Evolutionary conservation across 106 monocot species (phyloP).

Genomic region (Dendrobium chrysotoxum): DNA sequence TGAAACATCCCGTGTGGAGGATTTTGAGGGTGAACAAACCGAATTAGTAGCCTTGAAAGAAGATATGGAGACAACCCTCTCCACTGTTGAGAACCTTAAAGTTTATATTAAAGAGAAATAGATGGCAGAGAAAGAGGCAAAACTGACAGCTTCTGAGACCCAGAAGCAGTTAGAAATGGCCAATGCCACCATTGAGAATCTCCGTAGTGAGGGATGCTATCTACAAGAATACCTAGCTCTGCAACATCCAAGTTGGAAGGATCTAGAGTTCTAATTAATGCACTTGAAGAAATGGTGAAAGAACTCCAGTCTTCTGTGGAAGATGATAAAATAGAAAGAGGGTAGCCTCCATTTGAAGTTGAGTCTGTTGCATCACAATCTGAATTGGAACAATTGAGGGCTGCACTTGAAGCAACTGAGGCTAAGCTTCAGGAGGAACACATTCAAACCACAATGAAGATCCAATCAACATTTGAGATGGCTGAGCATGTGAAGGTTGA

Average conservation of each 20-base stretch:
- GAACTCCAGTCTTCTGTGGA: constrained; percentile 15
- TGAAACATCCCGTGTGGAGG: constrained; percentile 22
- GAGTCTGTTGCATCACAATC: background rate
- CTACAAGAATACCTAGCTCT: constrained; percentile 35
- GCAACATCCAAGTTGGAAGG: constrained; percentile 49
- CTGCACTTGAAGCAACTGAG: constrained; percentile 38
- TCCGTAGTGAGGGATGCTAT: constrained; percentile 42
- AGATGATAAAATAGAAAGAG: background rate
- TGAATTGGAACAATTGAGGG: constrained; percentile 27
- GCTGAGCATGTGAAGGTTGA: constrained; percentile 28
- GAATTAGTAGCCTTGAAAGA: constrained; percentile 35
- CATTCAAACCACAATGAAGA: constrained; percentile 33
- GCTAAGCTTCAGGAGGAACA: constrained; percentile 42
- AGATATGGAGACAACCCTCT: constrained; percentile 27
- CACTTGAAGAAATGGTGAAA: constrained; percentile 34
- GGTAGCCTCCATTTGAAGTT: background rate
- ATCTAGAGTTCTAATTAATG: constrained; percentile 30
- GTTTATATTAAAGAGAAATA: constrained; percentile 24
- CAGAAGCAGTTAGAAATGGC: constrained; percentile 59
- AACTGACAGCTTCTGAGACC: constrained; percentile 31
- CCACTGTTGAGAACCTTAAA: constrained; percentile 42
- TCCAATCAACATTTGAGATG: constrained; percentile 30
- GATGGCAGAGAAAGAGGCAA: constrained; percentile 39
- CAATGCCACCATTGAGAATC: constrained; percentile 38
- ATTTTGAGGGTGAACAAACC: constrained; percentile 16